Evolutionary conservation across 805 yeast species (phyloP).

Genomic region (Yamadazyma ubonensis): DNA sequence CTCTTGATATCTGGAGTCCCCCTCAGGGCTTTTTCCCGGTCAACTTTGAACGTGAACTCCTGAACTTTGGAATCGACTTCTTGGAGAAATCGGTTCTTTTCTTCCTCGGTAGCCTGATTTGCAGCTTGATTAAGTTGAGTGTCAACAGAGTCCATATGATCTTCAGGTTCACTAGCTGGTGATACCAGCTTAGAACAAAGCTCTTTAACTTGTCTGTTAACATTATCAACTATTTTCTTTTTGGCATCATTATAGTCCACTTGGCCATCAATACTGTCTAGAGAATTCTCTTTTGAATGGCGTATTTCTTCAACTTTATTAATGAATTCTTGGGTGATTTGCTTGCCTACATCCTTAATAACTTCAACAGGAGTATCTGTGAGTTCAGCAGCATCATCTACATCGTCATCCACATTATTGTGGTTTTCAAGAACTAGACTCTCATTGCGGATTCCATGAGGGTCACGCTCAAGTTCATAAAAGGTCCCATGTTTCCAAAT

Average conservation of each 20-base stretch:
- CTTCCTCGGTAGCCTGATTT: conserved; percentile 11
- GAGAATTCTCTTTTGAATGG: conserved; percentile 18
- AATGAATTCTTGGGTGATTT: conserved; percentile 32
- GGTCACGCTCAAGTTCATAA: conserved; percentile 9
- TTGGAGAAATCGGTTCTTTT: conserved; percentile 24
- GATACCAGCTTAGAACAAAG: conserved; percentile 19
- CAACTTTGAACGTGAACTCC: conserved; percentile 6
- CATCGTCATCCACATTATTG: neutral
- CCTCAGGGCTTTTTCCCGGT: neutral
- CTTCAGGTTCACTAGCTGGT: conserved; percentile 14
- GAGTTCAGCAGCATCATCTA: neutral
- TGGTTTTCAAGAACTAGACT: too few species aligned
- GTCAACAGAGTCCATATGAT: neutral
- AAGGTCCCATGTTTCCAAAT: conserved; percentile 41
- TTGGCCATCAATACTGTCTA: conserved; percentile 17
- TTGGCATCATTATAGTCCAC: conserved; percentile 23
- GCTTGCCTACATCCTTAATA: conserved; percentile 34
- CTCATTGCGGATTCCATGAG: neutral
- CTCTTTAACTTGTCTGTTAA: conserved; percentile 29
- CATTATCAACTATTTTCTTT: conserved; percentile 30
- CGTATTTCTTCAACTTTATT: conserved; percentile 33
- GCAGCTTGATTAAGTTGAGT: conserved; percentile 1
- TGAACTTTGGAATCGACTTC: conserved; percentile 30
- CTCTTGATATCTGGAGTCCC: neutral
- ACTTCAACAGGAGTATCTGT: conserved; percentile 8